These are phyloP conservation scores for Clathrus columnatus DNA, from an alignment of 768 basidiomycete genomes.

Conservation along the genomic window DNA sequence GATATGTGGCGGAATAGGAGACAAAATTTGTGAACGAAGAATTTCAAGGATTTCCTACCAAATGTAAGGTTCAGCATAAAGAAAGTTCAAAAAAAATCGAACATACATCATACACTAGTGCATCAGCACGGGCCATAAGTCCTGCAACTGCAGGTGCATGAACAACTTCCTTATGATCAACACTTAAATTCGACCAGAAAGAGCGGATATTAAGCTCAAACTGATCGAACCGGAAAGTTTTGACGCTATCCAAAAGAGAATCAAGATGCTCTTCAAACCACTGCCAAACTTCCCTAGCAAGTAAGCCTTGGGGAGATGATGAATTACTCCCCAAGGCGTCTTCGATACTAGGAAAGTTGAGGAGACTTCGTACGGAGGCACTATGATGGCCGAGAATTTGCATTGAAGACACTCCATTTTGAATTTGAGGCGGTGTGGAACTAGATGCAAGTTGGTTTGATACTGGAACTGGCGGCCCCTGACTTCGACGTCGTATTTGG, in stretches of 20 bases:
- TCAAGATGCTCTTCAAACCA: slow-evolving; percentile 93
- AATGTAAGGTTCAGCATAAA: slow-evolving; percentile 16
- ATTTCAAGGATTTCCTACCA: slow-evolving; percentile 78
- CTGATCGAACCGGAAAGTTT: slow-evolving; percentile 77
- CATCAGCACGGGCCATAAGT: slow-evolving; percentile 84
- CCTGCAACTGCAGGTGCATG: slow-evolving; percentile 85
- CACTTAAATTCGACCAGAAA: slow-evolving; percentile 73
- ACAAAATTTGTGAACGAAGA: slow-evolving; percentile 76
- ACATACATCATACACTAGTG: slow-evolving; percentile 84
- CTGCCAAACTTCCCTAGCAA: slow-evolving; percentile 81
- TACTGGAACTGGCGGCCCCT: slow-evolving; percentile 29
- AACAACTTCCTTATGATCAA: slow-evolving; percentile 76
- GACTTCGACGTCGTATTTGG: slow-evolving; percentile 60
- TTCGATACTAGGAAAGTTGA: slow-evolving; percentile 78
- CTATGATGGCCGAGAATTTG: slow-evolving; percentile 39
- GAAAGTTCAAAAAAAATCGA: slow-evolving; percentile 6
- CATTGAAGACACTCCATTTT: slow-evolving; percentile 30
- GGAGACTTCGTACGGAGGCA: slow-evolving; percentile 64
- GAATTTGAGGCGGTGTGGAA: neutral
- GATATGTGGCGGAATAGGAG: slow-evolving; percentile 58
- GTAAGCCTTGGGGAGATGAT: slow-evolving; percentile 66
- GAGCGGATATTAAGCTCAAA: slow-evolving; percentile 80
- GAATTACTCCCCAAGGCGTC: slow-evolving; percentile 72
- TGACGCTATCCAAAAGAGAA: slow-evolving; percentile 66
- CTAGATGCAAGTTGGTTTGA: neutral